These are phyloP conservation scores for Epichloe elymi DNA, from an alignment of 2,329 filamentous ascomycete species.

Conservation along the genomic window DNA sequence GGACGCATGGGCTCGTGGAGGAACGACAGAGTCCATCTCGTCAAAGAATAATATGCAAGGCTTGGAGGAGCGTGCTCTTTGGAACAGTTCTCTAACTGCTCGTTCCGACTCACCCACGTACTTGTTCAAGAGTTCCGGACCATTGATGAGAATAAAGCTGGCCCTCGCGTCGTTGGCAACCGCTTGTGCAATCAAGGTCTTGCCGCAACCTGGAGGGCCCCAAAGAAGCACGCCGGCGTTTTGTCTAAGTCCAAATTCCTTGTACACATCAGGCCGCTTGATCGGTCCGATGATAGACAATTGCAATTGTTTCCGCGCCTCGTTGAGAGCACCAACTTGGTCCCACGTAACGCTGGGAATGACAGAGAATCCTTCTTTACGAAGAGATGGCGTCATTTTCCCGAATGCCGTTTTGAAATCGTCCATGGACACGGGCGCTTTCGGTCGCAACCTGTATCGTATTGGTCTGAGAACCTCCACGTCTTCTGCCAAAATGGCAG, in stretches of 20 bases:
- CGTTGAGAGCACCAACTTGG: slow-evolving; percentile 73
- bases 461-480: not conserved
- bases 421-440: slow-evolving; percentile 14
- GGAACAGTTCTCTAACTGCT: slow-evolving; percentile 83
- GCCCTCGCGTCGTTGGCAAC: slow-evolving; percentile 91
- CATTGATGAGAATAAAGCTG: slow-evolving; percentile 97
- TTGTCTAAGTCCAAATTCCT: slow-evolving; percentile 61
- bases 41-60: slow-evolving; percentile 98
- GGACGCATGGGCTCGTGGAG: slow-evolving; percentile 62
- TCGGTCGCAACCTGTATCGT: not conserved
- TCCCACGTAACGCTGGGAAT: slow-evolving; percentile 89
- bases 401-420: slow-evolving; percentile 66
- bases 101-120: slow-evolving; percentile 95
- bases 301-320: slow-evolving; percentile 69
- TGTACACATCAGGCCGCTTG: slow-evolving; percentile 64
- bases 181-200: slow-evolving; percentile 90
- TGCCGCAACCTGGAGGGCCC: slow-evolving; percentile 93
- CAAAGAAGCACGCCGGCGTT: slow-evolving; percentile 85
- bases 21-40: slow-evolving; percentile 86
- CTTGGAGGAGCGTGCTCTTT: slow-evolving; percentile 69
- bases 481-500: slow-evolving; percentile 1
- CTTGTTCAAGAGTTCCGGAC: slow-evolving; percentile 91
- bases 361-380: slow-evolving; percentile 82
- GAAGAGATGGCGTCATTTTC: slow-evolving; percentile 50
- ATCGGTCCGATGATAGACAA: slow-evolving; percentile 86